Percentiles rank a stretch among this genome's conserved stretches.
Conservation (phyloP, 1,139 yeast species). For the Pichia sp. region DNA sequence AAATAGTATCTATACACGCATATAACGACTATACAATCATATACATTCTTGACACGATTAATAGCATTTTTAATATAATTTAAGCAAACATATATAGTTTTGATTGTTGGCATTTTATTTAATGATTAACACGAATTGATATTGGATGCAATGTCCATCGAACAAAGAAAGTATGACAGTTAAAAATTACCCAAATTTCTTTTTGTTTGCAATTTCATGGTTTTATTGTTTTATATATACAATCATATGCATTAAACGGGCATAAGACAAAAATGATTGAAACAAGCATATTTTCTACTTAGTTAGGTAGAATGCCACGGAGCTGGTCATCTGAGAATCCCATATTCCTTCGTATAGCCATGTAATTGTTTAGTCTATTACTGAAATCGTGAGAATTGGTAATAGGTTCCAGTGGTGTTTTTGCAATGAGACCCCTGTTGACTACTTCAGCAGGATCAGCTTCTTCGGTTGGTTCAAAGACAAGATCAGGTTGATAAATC, state of each 20-base stretch:
- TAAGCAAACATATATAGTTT: not conserved
- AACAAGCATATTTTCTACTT: not conserved
- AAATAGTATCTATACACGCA: constrained; percentile 13
- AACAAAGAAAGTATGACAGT: not conserved
- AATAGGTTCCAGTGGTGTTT: not conserved
- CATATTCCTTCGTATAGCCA: not conserved
- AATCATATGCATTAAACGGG: too few relatives aligned
- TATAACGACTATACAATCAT: not conserved
- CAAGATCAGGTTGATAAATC: not conserved
- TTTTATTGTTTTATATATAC: too few relatives aligned
- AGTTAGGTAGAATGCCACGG: not conserved
- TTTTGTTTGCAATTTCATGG: not conserved
- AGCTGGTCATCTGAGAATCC: not conserved
- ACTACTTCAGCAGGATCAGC: not conserved
- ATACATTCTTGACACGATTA: not conserved
- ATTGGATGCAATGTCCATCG: too few relatives aligned
- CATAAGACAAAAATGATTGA: not conserved
- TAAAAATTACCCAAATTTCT: not conserved
- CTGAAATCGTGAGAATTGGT: not conserved
- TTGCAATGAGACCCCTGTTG: not conserved
- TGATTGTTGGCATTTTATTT: not conserved
- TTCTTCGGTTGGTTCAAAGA: not conserved
- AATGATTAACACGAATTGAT: too few relatives aligned
- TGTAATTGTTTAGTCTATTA: not conserved
- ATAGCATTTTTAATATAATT: not conserved